Base-by-base conservation (phyloP, 2,329 filamentous ascomycete species). In the Fusarium sp. region DNA sequence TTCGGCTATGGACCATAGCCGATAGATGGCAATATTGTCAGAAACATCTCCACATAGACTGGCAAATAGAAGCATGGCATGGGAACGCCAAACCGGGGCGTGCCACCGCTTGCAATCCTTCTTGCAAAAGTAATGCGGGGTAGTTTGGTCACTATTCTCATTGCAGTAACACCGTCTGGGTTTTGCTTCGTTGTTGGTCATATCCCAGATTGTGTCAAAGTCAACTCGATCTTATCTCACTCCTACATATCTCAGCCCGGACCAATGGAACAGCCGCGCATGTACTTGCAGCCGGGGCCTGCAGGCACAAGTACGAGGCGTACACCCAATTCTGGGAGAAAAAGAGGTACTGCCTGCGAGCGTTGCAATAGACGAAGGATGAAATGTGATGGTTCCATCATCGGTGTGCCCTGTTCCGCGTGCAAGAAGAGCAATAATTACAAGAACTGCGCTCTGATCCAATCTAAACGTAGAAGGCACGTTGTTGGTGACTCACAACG, bases 1-100 rank as follows among this genome's bases (percentile, higher is more conserved):
- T 26, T 61, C 58, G 58, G 58, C 38, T 62, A 61, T 38, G 58
- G 38, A 7, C 51, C 51, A 46, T 54, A 45, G 38, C 51, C 30
- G 51, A 54, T 46, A 38, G 38, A 46, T 4, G 8, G n/a, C 11
- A 26, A 20, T 0, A 11, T 6, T 12, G 8, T 15, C 20, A 15
- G 0, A 4, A 7, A 8, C 23, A 31, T 51, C n/a, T n/a, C 42
- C 23, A 34, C 11, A 18, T 11, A 11, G n/a, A 31, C 16, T 7
- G 15, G 5, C 51, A 54, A 54, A 54, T 54, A 31, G 15, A 13
- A 33, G 20, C 8, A 12, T 4, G 8, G 18, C 3, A 23, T 23
- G 1, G 23, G 23, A 23, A 10, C 20, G 9, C 26, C 41, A 26
- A 23, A 6, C 13, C 16, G 18, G 15, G 9, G 40, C 4, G 6